A percentile compares a stretch with the other conserved stretches of the same genome.
Evolutionary conservation across 345 rosid species (phyloP).

Genomic region (Nephelium lappaceum): DNA sequence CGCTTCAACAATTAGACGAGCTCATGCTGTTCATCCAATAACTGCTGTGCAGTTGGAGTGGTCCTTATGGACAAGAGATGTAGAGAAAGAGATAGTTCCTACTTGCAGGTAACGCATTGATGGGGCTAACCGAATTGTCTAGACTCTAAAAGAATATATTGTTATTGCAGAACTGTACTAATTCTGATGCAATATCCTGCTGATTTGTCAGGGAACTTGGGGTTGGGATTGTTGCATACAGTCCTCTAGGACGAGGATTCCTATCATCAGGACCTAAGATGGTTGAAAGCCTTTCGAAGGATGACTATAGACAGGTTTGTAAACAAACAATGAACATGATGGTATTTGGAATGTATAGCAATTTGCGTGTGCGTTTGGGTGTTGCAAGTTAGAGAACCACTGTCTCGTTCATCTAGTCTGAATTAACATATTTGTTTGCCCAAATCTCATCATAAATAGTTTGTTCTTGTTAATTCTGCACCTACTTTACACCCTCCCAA

Average conservation of each 20-base stretch:
- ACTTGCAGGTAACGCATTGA: slow-evolving; percentile 35
- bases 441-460: too few species aligned
- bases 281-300: slow-evolving; percentile 37
- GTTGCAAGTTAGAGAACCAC: too few species aligned
- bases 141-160: background rate
- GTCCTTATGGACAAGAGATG: slow-evolving; percentile 86
- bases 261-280: slow-evolving; percentile 62
- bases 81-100: slow-evolving; percentile 63
- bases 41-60: slow-evolving; percentile 76
- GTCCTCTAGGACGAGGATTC: slow-evolving; percentile 76
- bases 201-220: slow-evolving; percentile 61
- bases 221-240: slow-evolving; percentile 70
- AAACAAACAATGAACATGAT: background rate
- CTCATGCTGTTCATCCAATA: slow-evolving; percentile 77
- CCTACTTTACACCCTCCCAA: too few species aligned
- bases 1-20: slow-evolving; percentile 78
- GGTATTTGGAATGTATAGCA: background rate
- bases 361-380: background rate
- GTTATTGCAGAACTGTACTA: background rate
- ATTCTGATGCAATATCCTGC: background rate
- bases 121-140: slow-evolving; percentile 13
- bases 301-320: slow-evolving; percentile 53
- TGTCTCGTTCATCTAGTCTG: too few species aligned
- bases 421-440: too few species aligned
- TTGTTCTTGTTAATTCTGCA: background rate